Conservation (phyloP, 1,284 basidiomycete species). For the Austroboletus niveus region DNA sequence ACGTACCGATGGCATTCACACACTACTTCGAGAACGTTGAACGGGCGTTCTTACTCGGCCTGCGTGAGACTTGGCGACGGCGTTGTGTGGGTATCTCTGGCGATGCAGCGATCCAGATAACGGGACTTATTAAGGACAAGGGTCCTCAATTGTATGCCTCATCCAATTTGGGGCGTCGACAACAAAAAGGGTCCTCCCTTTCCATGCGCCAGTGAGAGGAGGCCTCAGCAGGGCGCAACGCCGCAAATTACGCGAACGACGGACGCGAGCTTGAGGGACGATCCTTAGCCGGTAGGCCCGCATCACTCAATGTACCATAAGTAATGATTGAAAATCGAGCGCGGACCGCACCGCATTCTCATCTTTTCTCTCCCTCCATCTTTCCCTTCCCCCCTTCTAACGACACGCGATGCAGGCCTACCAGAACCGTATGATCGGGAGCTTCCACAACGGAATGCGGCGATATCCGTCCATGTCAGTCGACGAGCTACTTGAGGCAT, state of each 20-base stretch:
- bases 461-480: conserved; percentile 11
- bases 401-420: conserved; percentile 9
- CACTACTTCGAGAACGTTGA: no score
- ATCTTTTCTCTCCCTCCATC: background rate
- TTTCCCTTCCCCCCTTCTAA: background rate
- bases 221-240: background rate
- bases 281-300: background rate
- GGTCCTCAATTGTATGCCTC: background rate
- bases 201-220: background rate
- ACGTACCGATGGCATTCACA: no score
- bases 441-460: background rate
- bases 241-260: background rate
- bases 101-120: no score
- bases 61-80: no score
- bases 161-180: background rate
- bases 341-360: no score
- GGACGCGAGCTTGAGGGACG: background rate
- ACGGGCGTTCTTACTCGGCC: no score
- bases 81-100: no score
- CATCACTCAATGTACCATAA: no score
- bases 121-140: background rate
- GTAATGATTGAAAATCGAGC: no score
- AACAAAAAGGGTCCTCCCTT: background rate
- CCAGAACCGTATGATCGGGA: background rate
- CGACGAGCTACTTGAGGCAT: conserved; percentile 10